Evolutionary conservation across 1,284 basidiomycete species (phyloP), one percentile per base, ranked within the genome.

Genomic region (Kwoniella shivajii): DNA sequence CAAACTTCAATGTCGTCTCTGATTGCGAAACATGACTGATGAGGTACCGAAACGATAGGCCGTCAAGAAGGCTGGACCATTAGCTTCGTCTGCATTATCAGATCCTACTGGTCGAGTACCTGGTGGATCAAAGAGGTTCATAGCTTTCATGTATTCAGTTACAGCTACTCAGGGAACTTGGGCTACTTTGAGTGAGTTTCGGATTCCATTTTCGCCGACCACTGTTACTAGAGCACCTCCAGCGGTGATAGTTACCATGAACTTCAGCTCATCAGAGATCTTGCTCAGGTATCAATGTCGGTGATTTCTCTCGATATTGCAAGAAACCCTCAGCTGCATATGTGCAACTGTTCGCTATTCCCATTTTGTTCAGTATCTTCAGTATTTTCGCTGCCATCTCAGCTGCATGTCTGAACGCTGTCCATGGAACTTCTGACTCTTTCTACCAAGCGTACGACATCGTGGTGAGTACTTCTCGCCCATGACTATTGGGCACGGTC

Each of bases 251-350:
- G n/a, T n/a, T n/a, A n/a, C n/a, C n/a, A n/a, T n/a, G n/a, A n/a
- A n/a, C n/a, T n/a, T n/a, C n/a, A n/a, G n/a, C n/a, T n/a, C n/a
- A n/a, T n/a, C n/a, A n/a, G n/a, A n/a, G n/a, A n/a, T n/a, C n/a
- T n/a, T n/a, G n/a, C n/a, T 72, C 86, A 16, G 81, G 85, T 0
- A 84, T 89, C 47, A 89, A 90, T 70, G 88, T 89, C 44, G 85
- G 87, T 2, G 88, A 89, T 53, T 73, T 81, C 60, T 74, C 75
- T 2, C 71, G 79, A 38, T 79, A 80, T 66, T 73, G 77, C 44
- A 73, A 69, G 34, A 68, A 55, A 16, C 71, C 74, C 1, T 57
- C 55, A 7, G 67, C 67, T 13, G 70, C 75, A n/a, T 85, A 84
- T 61, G 76, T 88, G 22, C 88, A 90, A 71, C 67, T 89, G 9